Percentiles rank a stretch among this genome's conserved stretches.
These are phyloP conservation scores for Coniochaeta sp. DNA, from an alignment of 2,329 filamentous ascomycete species.

Conservation along the genomic window DNA sequence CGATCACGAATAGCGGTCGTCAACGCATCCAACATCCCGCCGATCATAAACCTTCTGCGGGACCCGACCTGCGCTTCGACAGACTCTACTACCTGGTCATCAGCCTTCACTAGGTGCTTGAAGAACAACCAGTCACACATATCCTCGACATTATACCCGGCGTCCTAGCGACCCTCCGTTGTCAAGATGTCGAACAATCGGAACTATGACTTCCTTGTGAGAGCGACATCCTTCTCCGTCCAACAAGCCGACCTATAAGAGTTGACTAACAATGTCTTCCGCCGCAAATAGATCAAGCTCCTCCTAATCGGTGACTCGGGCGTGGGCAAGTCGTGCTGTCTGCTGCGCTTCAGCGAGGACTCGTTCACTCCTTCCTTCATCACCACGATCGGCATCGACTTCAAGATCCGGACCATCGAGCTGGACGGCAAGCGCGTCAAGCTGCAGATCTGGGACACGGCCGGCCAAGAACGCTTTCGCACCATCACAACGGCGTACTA, in stretches of 20 bases:
- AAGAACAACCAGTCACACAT: background rate
- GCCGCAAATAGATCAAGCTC: slow-evolving; percentile 71
- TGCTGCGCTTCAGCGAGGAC: slow-evolving; percentile 94
- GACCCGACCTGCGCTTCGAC: background rate
- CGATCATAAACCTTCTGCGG: background rate
- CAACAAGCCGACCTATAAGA: background rate
- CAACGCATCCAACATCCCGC: background rate
- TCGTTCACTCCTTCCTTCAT: slow-evolving; percentile 97
- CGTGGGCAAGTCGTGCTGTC: slow-evolving; percentile 94
- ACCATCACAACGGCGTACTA: slow-evolving; percentile 99
- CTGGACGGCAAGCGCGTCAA: slow-evolving; percentile 98
- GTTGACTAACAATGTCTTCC: background rate
- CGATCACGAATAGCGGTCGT: background rate
- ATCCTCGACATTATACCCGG: background rate
- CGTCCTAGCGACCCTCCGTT: slow-evolving; percentile 1
- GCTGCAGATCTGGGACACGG: slow-evolving; percentile 99
- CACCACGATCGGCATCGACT: slow-evolving; percentile 98
- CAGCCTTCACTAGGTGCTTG: background rate
- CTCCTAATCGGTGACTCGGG: slow-evolving; percentile 94
- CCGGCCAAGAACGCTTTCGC: slow-evolving; percentile 94
- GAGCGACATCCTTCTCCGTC: slow-evolving; percentile 22
- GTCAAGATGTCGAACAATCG: slow-evolving; percentile 84
- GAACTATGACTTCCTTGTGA: slow-evolving; percentile 98
- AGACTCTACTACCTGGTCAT: background rate
- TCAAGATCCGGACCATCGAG: slow-evolving; percentile 99